Evolutionary conservation across 2,329 filamentous ascomycete genomes (phyloP).

Genomic region (Sclerotinia sclerotiorum): DNA sequence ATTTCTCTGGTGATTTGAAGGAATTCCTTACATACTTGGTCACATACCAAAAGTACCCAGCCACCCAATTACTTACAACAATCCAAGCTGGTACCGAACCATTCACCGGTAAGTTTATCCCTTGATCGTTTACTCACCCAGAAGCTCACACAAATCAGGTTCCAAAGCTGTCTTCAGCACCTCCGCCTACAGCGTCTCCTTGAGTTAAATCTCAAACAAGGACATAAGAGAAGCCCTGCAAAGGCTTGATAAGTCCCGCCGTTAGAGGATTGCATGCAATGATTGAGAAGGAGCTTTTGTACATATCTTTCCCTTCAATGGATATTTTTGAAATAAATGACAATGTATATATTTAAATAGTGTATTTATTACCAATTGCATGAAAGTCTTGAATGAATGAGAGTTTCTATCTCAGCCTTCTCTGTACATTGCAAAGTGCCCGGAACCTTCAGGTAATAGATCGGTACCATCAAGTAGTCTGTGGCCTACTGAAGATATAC

Average conservation of each 20-base stretch:
- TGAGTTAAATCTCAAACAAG: slow-evolving; percentile 20
- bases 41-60: slow-evolving; percentile 48
- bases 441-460: neutral
- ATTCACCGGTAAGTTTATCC: slow-evolving; percentile 45
- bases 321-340: neutral
- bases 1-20: slow-evolving; percentile 57
- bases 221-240: neutral
- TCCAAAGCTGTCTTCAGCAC: slow-evolving; percentile 48
- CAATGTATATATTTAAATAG: neutral
- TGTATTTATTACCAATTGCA: neutral
- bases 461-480: neutral
- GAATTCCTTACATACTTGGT: slow-evolving; percentile 58
- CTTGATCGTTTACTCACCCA: no score
- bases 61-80: slow-evolving; percentile 53
- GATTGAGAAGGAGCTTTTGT: neutral
- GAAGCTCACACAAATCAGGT: slow-evolving; percentile 38
- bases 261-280: neutral
- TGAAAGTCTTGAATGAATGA: neutral
- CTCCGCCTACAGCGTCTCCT: slow-evolving; percentile 38
- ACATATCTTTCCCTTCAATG: neutral
- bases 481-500: neutral
- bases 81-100: slow-evolving; percentile 58
- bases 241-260: neutral
- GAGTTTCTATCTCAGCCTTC: no score
- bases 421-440: neutral